Evolutionary conservation across 352 stramenopile species (phyloP), one percentile per base, ranked within the genome.

Genomic region (Elongisporangium anandrum): DNA sequence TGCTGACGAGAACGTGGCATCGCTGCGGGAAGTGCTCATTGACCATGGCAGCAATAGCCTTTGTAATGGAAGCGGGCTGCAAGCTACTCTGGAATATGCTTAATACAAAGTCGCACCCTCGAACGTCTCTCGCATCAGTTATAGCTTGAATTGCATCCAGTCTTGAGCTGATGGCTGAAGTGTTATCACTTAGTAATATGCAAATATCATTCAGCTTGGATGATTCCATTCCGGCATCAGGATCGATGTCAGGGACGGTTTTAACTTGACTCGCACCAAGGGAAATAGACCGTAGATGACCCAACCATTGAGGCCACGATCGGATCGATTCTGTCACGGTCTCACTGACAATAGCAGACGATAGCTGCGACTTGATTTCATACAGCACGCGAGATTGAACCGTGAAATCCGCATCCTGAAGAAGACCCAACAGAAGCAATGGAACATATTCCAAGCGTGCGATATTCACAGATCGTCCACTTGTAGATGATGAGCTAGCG

Each of bases 261-360:
- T 39, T 53, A 2, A 16, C 54, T 54, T 66, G 57, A 57, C 53
- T 60, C 12, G 69, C 63, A 23, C 41, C 50, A 53, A 70, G 16
- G 17, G 67, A 56, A 2, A 87, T 63, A 48, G 68, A 73, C 55
- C 73, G 66, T 9, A 90, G 58, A 39, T 73, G 79, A 56, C 66
- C 68, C 23, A 92, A 59, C 83, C 80, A 92, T 15, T 74, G 65
- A 24, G 83, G 81, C 83, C 83, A 92, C 3, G 81, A 88, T 45
- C 84, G 70, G 52, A 91, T 79, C n/a, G 76, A 60, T 67, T 93
- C 84, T 56, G 86, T 83, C 22, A 82, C 61, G 17, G 57, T 81
- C 48, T 87, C 73, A 10, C 79, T 77, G 48, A 72, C 66, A 1
- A 70, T 70, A 7, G 69, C 53, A 10, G 71, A 83, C 17, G 68